These are phyloP conservation scores for Mycena chlorophos DNA, from an alignment of 768 basidiomycete species.

Conservation along the genomic window DNA sequence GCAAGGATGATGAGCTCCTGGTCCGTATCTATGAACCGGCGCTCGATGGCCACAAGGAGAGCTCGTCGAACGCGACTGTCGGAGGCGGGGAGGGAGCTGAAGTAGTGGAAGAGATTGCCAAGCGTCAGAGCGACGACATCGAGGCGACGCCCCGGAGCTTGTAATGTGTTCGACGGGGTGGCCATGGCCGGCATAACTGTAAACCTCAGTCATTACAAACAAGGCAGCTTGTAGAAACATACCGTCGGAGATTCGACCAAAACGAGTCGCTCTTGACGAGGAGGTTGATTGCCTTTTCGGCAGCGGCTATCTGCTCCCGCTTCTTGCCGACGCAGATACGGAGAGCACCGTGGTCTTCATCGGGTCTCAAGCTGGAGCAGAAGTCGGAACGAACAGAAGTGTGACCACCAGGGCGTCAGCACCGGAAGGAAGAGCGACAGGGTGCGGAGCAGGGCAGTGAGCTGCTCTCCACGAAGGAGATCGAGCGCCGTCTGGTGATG, in stretches of 20 bases:
- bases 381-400: conserved; percentile 20
- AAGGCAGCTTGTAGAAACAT: background rate
- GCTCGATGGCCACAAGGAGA: conserved; percentile 6
- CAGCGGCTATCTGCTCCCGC: background rate
- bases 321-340: background rate
- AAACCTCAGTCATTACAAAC: conserved; percentile 8
- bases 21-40: conserved; percentile 12
- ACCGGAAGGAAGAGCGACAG: conserved; percentile 19
- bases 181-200: conserved; percentile 27
- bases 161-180: conserved; percentile 27
- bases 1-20: conserved; percentile 17
- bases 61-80: background rate
- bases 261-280: conserved; percentile 8
- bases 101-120: conserved; percentile 25
- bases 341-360: background rate
- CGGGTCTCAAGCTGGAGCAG: conserved; percentile 17
- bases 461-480: conserved; percentile 14
- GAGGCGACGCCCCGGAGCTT: conserved; percentile 24
- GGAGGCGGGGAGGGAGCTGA: background rate
- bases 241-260: conserved; percentile 15
- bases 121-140: conserved; percentile 28
- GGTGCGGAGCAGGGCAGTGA: background rate
- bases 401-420: conserved; percentile 25
- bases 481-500: conserved; percentile 26
- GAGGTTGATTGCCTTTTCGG: background rate